Evolutionary conservation across 768 basidiomycete genomes (phyloP).

Genomic region (Mycena chlorophos): DNA sequence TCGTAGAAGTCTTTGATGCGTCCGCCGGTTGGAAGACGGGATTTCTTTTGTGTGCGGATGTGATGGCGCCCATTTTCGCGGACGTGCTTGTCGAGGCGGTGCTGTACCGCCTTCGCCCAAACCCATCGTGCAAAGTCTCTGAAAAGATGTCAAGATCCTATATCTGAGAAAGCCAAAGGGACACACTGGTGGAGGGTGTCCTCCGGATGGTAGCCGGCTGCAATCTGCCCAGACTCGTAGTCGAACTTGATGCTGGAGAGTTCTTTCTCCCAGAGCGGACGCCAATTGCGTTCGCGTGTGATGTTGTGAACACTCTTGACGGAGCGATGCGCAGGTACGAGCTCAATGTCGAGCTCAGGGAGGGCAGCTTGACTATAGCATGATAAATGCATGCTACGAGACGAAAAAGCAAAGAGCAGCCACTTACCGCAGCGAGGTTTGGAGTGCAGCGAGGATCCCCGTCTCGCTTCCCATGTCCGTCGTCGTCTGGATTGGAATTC

Average conservation of each 20-base stretch:
- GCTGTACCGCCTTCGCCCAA: neutral
- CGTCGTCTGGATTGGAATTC: constrained; percentile 25
- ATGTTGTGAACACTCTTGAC: constrained; percentile 33
- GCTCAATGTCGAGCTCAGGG: constrained; percentile 19
- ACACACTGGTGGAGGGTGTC: constrained; percentile 27
- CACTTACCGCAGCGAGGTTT: constrained; percentile 24
- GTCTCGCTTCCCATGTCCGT: constrained; percentile 28
- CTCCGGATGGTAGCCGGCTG: constrained; percentile 22
- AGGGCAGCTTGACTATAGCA: constrained; percentile 20
- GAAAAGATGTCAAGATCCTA: neutral
- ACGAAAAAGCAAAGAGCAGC: neutral
- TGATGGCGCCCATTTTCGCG: neutral
- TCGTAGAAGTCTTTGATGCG: neutral
- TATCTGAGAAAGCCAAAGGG: neutral
- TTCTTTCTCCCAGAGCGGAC: constrained; percentile 29
- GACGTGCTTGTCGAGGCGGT: neutral
- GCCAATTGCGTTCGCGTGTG: constrained; percentile 30
- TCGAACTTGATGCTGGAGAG: constrained; percentile 25
- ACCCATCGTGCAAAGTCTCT: neutral
- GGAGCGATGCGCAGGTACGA: constrained; percentile 23
- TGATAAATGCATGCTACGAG: neutral
- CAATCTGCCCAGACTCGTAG: constrained; percentile 22
- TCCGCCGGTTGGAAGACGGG: neutral
- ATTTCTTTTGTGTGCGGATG: neutral
- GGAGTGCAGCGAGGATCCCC: constrained; percentile 22